These are phyloP conservation scores for Wickerhamomyces kurtzmanii DNA, from an alignment of 805 yeast species.

Conservation along the genomic window DNA sequence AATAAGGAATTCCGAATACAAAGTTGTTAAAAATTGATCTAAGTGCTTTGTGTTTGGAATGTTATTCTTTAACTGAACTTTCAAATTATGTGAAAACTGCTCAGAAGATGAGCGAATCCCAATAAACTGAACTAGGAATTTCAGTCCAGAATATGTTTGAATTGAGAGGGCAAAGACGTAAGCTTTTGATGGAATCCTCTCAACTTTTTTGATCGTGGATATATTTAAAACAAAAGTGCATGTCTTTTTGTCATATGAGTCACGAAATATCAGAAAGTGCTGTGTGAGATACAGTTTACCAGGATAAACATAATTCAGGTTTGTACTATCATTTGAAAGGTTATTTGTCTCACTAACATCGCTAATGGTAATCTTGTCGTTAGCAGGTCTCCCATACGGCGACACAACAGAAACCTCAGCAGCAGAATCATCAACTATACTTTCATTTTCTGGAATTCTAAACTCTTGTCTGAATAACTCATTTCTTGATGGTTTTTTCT, in stretches of 20 bases:
- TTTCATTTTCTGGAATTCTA: slow-evolving; percentile 64
- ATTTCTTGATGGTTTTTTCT: slow-evolving; percentile 47
- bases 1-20: slow-evolving; percentile 81
- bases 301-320: slow-evolving; percentile 29
- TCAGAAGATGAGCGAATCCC: slow-evolving; percentile 78
- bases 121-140: slow-evolving; percentile 59
- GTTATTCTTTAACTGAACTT: slow-evolving; percentile 51
- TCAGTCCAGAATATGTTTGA: slow-evolving; percentile 54
- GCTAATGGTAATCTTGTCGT: slow-evolving; percentile 7
- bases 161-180: slow-evolving; percentile 74
- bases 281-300: slow-evolving; percentile 68
- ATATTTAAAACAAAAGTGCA: slow-evolving; percentile 67
- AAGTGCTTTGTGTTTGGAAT: slow-evolving; percentile 51
- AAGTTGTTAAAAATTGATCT: slow-evolving; percentile 53
- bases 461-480: slow-evolving; percentile 61
- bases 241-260: slow-evolving; percentile 55
- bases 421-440: slow-evolving; percentile 51
- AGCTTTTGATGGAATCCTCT: slow-evolving; percentile 67
- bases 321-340: slow-evolving; percentile 4
- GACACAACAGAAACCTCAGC: slow-evolving; percentile 45
- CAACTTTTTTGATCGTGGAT: slow-evolving; percentile 75
- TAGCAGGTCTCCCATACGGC: slow-evolving; percentile 9
- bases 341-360: slow-evolving; percentile 3
- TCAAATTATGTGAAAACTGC: slow-evolving; percentile 62
- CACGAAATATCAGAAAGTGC: slow-evolving; percentile 67